Evolutionary conservation across 306 rosid genomes (phyloP).

Genomic region (Pterocarpus santalinus): DNA sequence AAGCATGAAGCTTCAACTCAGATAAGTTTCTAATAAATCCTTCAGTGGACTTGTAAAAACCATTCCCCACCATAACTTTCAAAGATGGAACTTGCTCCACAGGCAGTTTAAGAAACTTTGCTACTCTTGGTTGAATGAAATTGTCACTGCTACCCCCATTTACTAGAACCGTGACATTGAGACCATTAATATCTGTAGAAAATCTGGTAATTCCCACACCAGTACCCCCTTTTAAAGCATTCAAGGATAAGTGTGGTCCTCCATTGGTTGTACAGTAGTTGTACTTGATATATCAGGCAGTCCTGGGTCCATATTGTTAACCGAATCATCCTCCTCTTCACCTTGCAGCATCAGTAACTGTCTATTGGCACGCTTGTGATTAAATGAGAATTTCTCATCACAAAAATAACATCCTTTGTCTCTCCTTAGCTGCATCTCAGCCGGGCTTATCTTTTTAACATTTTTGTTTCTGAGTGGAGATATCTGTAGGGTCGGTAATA

Average conservation of each 20-base stretch:
- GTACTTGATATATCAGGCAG: too few species aligned
- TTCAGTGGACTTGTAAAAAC: neutral
- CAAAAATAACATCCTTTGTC: neutral
- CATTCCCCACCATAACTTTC: neutral
- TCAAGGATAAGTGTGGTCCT: neutral
- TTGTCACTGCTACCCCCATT: neutral
- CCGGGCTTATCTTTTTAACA: fast-evolving
- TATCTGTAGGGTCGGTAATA: too few species aligned
- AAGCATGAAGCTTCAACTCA: too few species aligned
- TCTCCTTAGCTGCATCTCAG: neutral
- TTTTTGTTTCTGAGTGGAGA: too few species aligned
- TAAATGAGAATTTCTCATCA: neutral
- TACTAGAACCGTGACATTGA: neutral
- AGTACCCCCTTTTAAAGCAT: neutral
- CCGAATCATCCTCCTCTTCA: neutral
- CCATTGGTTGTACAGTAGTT: neutral
- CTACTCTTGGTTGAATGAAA: neutral
- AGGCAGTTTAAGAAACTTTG: neutral
- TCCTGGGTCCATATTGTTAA: neutral
- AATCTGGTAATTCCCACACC: neutral
- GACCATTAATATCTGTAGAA: fast-evolving
- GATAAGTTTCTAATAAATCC: neutral
- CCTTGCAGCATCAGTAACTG: neutral
- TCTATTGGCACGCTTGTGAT: neutral
- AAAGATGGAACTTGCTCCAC: too few species aligned